phyloP scores from a whole-genome alignment of 2,329 filamentous ascomycete genomes.

The Trichoderma sp. region DNA sequence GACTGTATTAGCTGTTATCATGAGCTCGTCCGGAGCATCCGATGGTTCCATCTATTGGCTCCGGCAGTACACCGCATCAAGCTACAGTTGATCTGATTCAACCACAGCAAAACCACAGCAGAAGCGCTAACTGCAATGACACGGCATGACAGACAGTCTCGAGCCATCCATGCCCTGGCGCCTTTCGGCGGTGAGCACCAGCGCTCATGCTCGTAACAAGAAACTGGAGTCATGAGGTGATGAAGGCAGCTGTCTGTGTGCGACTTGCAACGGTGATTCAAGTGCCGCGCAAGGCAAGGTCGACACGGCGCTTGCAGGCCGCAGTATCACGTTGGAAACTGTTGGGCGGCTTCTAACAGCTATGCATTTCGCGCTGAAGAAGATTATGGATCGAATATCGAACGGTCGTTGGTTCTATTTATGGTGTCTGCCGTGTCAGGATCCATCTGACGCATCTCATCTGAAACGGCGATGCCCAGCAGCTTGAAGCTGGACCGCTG shows the following conservation, averaged over 20 bases:
- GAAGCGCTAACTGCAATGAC: constrained; percentile 10
- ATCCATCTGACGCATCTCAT: constrained; percentile 22
- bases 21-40: constrained; percentile 19
- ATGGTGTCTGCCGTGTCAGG: constrained; percentile 6
- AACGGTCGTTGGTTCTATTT: constrained; percentile 4
- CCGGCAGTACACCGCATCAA: constrained; percentile 17
- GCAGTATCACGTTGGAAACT: not conserved
- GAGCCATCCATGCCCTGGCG: constrained; percentile 10
- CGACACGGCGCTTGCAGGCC: constrained; percentile 3
- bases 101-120: not conserved
- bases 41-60: constrained; percentile 15
- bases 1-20: too few species aligned
- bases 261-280: too few species aligned
- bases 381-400: not conserved
- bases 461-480: constrained; percentile 21
- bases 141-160: constrained; percentile 22
- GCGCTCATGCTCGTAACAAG: too few species aligned
- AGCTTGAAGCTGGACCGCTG: not conserved
- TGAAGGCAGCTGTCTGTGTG: too few species aligned
- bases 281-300: not conserved
- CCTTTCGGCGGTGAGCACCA: constrained; percentile 1
- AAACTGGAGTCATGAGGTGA: too few species aligned
- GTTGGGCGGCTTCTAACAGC: not conserved
- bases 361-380: not conserved
- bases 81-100: not conserved